phyloP scores from a whole-genome alignment of 2,329 filamentous ascomycete genomes.

The Claviceps capensis region DNA sequence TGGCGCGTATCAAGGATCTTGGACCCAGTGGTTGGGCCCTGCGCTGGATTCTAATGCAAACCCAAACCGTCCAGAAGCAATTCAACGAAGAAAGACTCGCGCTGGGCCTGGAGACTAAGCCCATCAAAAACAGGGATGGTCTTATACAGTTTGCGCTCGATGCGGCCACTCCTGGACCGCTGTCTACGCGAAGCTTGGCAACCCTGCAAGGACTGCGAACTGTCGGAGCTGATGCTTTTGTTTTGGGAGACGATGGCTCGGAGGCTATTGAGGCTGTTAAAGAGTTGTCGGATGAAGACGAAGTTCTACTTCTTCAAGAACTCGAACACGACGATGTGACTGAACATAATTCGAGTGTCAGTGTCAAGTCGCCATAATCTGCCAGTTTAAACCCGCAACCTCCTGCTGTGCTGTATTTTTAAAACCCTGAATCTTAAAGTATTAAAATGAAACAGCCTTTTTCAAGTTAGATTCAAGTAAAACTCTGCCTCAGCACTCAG shows the following conservation, averaged over 20 bases:
- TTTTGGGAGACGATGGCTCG: slow-evolving; percentile 28
- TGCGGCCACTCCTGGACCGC: slow-evolving; percentile 25
- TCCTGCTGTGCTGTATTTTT: neutral
- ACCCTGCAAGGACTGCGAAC: slow-evolving; percentile 25
- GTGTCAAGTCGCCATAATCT: neutral
- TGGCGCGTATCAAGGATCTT: slow-evolving; percentile 67
- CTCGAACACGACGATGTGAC: slow-evolving; percentile 17
- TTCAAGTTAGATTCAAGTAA: neutral
- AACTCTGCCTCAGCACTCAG: neutral
- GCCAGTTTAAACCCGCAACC: neutral
- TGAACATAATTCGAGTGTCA: neutral
- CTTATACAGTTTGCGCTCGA: slow-evolving; percentile 28
- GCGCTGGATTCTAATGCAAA: slow-evolving; percentile 83
- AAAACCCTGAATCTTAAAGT: neutral
- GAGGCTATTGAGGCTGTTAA: slow-evolving; percentile 24
- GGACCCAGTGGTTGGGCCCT: slow-evolving; percentile 84
- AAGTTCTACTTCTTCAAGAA: slow-evolving; percentile 17
- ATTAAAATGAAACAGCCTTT: neutral
- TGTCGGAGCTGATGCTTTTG: slow-evolving; percentile 32
- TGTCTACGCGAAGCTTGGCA: slow-evolving; percentile 21
- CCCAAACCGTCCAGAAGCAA: slow-evolving; percentile 45
- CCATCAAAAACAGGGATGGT: slow-evolving; percentile 22
- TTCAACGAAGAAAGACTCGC: slow-evolving; percentile 51
- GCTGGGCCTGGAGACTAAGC: slow-evolving; percentile 43
- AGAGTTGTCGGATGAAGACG: slow-evolving; percentile 26